Conservation (phyloP, 306 rosid genomes). For the Pyrus bretschneideri region DNA sequence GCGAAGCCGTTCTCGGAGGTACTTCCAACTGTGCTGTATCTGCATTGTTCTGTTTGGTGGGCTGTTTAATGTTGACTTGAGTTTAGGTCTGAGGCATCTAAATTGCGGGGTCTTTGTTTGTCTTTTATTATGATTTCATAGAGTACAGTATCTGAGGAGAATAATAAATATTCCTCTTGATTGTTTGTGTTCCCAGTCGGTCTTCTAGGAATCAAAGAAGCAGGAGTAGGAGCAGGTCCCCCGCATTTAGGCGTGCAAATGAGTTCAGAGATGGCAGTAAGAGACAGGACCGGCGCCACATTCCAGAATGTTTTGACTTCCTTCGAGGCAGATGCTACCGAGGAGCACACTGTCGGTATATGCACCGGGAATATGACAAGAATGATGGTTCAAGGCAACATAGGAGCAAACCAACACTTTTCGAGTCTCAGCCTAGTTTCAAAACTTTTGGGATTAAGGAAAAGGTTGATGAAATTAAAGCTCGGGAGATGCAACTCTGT, state of each 20-base stretch:
- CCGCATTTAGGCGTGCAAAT: slow-evolving; percentile 50
- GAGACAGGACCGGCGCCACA: slow-evolving; percentile 51
- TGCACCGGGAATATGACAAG: slow-evolving; percentile 60
- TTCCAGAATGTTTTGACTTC: slow-evolving; percentile 60
- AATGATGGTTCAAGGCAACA: slow-evolving; percentile 51
- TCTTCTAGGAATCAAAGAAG: slow-evolving; percentile 69
- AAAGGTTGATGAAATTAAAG: slow-evolving; percentile 31
- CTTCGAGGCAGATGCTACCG: slow-evolving; percentile 70
- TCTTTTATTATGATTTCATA: neutral
- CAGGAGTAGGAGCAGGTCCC: slow-evolving; percentile 70
- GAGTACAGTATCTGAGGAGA: slow-evolving; percentile 2
- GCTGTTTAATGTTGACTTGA: slow-evolving; percentile 7
- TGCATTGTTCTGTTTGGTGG: slow-evolving; percentile 7
- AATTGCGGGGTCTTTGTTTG: neutral
- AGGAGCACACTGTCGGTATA: slow-evolving; percentile 72
- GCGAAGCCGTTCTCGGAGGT: slow-evolving; percentile 88
- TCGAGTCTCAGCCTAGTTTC: slow-evolving; percentile 29
- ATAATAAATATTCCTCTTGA: slow-evolving; percentile 20
- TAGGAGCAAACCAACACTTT: slow-evolving; percentile 44
- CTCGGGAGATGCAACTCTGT: slow-evolving; percentile 30
- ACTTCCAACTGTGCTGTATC: slow-evolving; percentile 14
- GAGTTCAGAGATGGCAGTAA: slow-evolving; percentile 43
- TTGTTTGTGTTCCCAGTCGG: slow-evolving; percentile 50
- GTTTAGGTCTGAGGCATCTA: slow-evolving; percentile 10
- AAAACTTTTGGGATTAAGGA: slow-evolving; percentile 34